Evolutionary conservation across 1,284 basidiomycete species (phyloP).

Genomic region (Malassezia arunalokei): DNA sequence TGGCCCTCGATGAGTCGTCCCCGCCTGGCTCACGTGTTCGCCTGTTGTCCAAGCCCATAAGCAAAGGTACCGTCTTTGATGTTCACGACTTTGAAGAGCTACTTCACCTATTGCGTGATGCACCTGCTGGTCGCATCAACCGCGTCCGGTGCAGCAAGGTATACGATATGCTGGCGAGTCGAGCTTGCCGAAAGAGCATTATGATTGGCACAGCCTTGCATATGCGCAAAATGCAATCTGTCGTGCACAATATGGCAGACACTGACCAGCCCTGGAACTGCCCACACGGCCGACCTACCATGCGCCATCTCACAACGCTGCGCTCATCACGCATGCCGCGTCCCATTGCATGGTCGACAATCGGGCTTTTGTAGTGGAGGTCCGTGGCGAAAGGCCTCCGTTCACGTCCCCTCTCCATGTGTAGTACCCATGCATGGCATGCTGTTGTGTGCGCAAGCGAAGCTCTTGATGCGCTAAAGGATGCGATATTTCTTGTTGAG

Average conservation of each 20-base stretch:
- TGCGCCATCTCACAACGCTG: slow-evolving; percentile 53
- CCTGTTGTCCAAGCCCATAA: slow-evolving; percentile 73
- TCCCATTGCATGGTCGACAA: slow-evolving; percentile 4
- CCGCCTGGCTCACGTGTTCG: slow-evolving; percentile 54
- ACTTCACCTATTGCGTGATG: slow-evolving; percentile 68
- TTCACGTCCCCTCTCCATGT: neutral
- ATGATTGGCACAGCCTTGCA: slow-evolving; percentile 85
- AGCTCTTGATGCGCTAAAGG: slow-evolving; percentile 3
- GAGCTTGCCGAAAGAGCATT: slow-evolving; percentile 86
- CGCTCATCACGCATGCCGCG: neutral
- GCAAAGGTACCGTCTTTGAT: slow-evolving; percentile 74
- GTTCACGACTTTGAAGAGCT: slow-evolving; percentile 84
- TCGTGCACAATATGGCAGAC: slow-evolving; percentile 80
- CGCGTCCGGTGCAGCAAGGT: slow-evolving; percentile 84
- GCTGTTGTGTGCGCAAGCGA: slow-evolving; percentile 4
- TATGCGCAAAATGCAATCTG: slow-evolving; percentile 61
- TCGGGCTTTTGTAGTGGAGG: neutral
- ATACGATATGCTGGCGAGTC: slow-evolving; percentile 88
- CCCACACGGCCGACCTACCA: slow-evolving; percentile 88
- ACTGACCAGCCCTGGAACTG: slow-evolving; percentile 97
- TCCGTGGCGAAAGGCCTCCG: neutral
- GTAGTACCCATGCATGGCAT: neutral
- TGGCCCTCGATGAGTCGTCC: slow-evolving; percentile 52
- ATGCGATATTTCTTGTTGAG: slow-evolving; percentile 7
- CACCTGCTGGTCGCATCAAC: slow-evolving; percentile 52